Conservation (phyloP, 2,329 filamentous ascomycete genomes). For the Cladobotryum protrusum region DNA sequence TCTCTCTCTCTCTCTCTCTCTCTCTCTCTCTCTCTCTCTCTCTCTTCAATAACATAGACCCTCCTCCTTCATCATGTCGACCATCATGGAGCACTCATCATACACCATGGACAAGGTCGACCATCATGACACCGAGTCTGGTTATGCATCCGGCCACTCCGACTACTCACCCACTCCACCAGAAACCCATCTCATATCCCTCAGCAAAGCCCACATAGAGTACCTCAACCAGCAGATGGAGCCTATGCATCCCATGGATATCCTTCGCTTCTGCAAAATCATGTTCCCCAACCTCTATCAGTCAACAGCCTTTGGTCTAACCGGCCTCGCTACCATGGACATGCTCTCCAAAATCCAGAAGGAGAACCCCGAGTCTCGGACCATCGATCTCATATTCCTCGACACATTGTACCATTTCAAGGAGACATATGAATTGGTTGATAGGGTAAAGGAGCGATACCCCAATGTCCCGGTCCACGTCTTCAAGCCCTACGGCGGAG, state of each 20-base stretch:
- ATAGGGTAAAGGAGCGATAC: conserved; percentile 70
- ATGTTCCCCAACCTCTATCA: conserved; percentile 87
- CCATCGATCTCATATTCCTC: conserved; percentile 68
- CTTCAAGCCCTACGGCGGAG: conserved; percentile 76
- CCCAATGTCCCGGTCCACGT: conserved; percentile 75
- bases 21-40: neutral
- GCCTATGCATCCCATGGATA: conserved; percentile 80
- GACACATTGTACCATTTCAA: conserved; percentile 79
- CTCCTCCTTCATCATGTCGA: conserved; percentile 23
- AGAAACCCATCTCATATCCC: conserved; percentile 62
- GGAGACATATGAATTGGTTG: conserved; percentile 68
- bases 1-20: neutral
- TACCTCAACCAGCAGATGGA: conserved; percentile 89
- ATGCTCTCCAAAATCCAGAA: conserved; percentile 72
- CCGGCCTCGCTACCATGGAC: conserved; percentile 75
- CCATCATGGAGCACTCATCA: conserved; percentile 30
- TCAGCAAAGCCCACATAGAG: conserved; percentile 81
- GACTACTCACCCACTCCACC: conserved; percentile 32
- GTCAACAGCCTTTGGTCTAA: conserved; percentile 76
- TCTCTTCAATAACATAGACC: neutral
- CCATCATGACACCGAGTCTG: conserved; percentile 61
- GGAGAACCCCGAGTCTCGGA: conserved; percentile 53
- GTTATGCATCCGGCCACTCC: conserved; percentile 62
- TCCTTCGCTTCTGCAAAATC: conserved; percentile 86
- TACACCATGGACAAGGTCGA: conserved; percentile 36